Base-by-base conservation (phyloP, 2,329 filamentous ascomycete species). In the Coniochaeta sp. region DNA sequence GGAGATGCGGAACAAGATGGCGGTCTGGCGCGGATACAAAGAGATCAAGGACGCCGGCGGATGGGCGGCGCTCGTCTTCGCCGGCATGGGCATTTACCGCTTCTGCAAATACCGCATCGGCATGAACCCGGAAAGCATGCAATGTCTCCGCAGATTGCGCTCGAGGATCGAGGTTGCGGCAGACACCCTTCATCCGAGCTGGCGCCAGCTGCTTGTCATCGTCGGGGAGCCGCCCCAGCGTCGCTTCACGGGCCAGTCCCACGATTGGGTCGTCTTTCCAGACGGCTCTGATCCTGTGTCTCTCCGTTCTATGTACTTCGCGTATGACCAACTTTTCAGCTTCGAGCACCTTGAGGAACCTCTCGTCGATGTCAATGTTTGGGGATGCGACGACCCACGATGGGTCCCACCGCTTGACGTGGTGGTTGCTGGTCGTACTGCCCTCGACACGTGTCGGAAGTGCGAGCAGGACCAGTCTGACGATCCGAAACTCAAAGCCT, bases 21-120 rank as follows among this genome's bases (percentile, higher is more conserved):
- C 65, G 10, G 58, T 82, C 52, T 82, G 79, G 79, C 72, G 76
- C 50, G 78, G 79, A 10, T 82, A 82, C 60, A 74, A 78, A 55
- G 77, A 81, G 59, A 80, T 82, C 57, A 77, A 79, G 62, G 73
- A 79, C 49, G 70, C 72, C 16, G 78, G 75, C 3, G 79, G 78
- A 3, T 82, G 77, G 77, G 73, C 71, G 2, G 70, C 75, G 10
- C 67, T 82, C 3, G 72, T 81, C 2, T 82, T 82, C 56, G 73
- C 78, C 4, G 77, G 79, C 30, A 76, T 77, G 65, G 78, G 79
- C 1, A 72, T 82, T 13, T 82, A 82, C 61, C 71, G 78, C 7
- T 79, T 81, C 61, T 82, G 78, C 72, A 82, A 82, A 59, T 82
- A 82, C 59, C 72, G 78, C 40, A 73, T 75, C 1, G 75, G 74